These are phyloP conservation scores for Ganoderma sinense DNA, from an alignment of 1,284 basidiomycete genomes.

Conservation along the genomic window DNA sequence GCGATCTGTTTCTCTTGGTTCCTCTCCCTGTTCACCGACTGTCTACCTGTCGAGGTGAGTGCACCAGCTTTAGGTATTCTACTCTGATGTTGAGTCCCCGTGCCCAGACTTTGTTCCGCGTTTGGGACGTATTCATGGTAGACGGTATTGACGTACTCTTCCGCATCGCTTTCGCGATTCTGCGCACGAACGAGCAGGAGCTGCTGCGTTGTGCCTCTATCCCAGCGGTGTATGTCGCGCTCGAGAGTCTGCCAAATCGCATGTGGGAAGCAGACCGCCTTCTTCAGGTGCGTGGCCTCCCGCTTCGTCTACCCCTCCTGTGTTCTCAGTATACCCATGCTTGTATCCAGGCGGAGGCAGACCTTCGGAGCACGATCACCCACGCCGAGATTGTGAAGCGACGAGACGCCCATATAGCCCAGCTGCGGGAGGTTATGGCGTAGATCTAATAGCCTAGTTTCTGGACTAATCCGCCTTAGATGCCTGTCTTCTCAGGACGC, in stretches of 20 bases:
- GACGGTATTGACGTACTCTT: slow-evolving; percentile 95
- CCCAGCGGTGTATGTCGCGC: slow-evolving; percentile 85
- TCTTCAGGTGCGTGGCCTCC: slow-evolving; percentile 68
- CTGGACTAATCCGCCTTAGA: not conserved
- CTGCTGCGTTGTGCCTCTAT: slow-evolving; percentile 85
- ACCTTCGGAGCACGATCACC: slow-evolving; percentile 70
- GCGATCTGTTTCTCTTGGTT: slow-evolving; percentile 99
- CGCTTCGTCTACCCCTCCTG: not conserved
- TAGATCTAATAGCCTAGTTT: slow-evolving; percentile 19
- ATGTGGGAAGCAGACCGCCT: slow-evolving; percentile 94
- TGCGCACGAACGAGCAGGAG: slow-evolving; percentile 85
- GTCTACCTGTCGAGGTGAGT: slow-evolving; percentile 90
- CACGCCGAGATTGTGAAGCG: slow-evolving; percentile 76
- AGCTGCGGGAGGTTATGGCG: slow-evolving; percentile 44
- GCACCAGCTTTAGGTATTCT: not conserved
- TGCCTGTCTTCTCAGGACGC: not conserved
- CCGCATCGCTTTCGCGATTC: slow-evolving; percentile 87
- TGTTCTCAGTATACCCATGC: not conserved
- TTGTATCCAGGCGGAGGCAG: slow-evolving; percentile 62
- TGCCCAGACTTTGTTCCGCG: slow-evolving; percentile 81
- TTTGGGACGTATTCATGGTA: slow-evolving; percentile 96
- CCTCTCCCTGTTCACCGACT: slow-evolving; percentile 95
- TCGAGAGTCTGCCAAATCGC: slow-evolving; percentile 88
- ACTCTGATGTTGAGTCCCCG: slow-evolving; percentile 9
- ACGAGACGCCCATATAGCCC: slow-evolving; percentile 64